A percentile compares a stretch with the other conserved stretches of the same genome.
phyloP scores from a whole-genome alignment of 768 basidiomycete species.

The Lentinula lateritia region DNA sequence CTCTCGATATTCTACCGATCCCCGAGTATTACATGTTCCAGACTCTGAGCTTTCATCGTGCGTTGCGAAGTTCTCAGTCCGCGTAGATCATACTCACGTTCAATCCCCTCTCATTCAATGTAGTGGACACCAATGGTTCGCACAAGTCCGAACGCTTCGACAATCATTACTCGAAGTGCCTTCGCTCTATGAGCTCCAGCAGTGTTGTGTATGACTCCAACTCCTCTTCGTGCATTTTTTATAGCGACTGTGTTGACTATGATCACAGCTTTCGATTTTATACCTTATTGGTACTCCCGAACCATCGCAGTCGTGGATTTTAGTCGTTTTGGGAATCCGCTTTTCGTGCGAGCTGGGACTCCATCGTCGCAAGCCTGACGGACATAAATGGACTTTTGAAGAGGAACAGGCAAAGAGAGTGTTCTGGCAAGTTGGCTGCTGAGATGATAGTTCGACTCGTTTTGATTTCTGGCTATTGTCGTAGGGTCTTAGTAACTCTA shows the following conservation, averaged over 20 bases:
- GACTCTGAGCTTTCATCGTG: slow-evolving; percentile 22
- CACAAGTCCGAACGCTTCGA: slow-evolving; percentile 26
- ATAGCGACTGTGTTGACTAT: background rate
- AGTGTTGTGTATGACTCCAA: slow-evolving; percentile 20
- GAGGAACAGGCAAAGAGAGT: slow-evolving; percentile 45
- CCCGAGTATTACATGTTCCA: slow-evolving; percentile 24
- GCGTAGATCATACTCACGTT: background rate
- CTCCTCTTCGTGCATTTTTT: background rate
- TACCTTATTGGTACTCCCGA: slow-evolving; percentile 30
- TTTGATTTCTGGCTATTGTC: no score
- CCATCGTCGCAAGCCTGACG: slow-evolving; percentile 29
- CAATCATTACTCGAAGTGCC: slow-evolving; percentile 26
- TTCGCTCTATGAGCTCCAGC: slow-evolving; percentile 35
- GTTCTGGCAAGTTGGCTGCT: slow-evolving; percentile 21
- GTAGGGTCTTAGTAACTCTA: slow-evolving; percentile 38
- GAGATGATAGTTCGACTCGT: background rate
- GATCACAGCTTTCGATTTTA: slow-evolving; percentile 20
- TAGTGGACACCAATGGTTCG: slow-evolving; percentile 37
- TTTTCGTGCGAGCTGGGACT: slow-evolving; percentile 46
- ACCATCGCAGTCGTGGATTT: slow-evolving; percentile 36
- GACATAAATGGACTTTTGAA: slow-evolving; percentile 20
- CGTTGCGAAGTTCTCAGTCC: background rate
- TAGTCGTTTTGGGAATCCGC: slow-evolving; percentile 37
- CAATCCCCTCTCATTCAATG: background rate
- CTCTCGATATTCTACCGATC: slow-evolving; percentile 36